These are phyloP conservation scores for Lithohypha guttulata DNA, from an alignment of 2,329 filamentous ascomycete genomes.

Conservation along the genomic window DNA sequence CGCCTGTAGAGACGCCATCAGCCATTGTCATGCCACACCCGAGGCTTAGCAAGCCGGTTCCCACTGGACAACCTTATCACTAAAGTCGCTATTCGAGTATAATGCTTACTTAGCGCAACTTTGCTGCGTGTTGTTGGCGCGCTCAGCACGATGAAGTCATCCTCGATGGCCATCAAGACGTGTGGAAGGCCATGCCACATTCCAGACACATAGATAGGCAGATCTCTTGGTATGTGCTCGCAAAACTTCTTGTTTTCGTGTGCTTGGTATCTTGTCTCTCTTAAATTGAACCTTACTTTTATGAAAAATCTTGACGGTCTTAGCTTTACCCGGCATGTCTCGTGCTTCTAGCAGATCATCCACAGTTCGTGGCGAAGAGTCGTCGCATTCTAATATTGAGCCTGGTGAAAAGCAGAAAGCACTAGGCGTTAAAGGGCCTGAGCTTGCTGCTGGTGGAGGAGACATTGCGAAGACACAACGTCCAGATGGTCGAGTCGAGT, in stretches of 20 bases:
- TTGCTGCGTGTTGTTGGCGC: too few relatives aligned
- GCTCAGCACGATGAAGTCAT: slow-evolving; percentile 3
- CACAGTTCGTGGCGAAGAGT: not conserved
- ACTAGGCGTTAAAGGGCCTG: slow-evolving; percentile 10
- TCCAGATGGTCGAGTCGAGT: slow-evolving; percentile 26
- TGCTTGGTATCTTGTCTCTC: slow-evolving; percentile 1
- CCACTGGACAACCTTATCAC: not conserved
- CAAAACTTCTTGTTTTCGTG: not conserved
- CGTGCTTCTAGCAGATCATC: slow-evolving; percentile 2
- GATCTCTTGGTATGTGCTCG: slow-evolving; percentile 1
- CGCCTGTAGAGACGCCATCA: not conserved
- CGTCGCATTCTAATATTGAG: slow-evolving; percentile 1
- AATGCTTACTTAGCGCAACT: too few relatives aligned
- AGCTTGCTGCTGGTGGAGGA: slow-evolving; percentile 13
- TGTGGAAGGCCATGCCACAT: not conserved
- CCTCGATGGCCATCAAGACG: not conserved
- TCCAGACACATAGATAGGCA: too few relatives aligned
- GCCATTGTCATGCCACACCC: not conserved
- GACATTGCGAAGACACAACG: slow-evolving; percentile 18
- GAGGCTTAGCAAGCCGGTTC: not conserved
- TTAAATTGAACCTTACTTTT: too few relatives aligned
- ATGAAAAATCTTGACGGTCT: not conserved
- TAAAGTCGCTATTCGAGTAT: too few relatives aligned
- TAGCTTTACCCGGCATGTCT: slow-evolving; percentile 3
- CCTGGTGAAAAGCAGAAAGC: slow-evolving; percentile 13